A percentile compares a stretch with the other conserved stretches of the same genome.
These are phyloP conservation scores for Exophiala aquamarina DNA, from an alignment of 2,329 filamentous ascomycete species.

Conservation along the genomic window DNA sequence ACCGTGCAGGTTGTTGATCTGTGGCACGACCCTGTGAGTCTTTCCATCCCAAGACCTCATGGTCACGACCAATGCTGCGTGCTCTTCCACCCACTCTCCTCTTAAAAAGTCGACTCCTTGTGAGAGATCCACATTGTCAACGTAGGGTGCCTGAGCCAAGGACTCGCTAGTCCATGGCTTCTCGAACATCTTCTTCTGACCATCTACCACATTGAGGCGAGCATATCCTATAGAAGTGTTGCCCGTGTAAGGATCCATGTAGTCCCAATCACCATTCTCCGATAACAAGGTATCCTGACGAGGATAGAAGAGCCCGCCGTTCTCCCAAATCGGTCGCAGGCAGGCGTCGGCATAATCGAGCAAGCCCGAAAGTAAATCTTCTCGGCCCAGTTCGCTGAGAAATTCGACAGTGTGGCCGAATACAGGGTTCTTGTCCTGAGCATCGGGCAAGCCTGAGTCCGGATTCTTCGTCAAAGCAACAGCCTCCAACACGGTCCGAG, in stretches of 20 bases:
- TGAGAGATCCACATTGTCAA: constrained; percentile 14
- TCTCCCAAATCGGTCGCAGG: constrained; percentile 18
- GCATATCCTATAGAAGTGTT: constrained; percentile 19
- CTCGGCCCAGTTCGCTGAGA: constrained; percentile 31
- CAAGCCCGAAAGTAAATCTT: constrained; percentile 11
- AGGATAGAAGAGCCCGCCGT: constrained; percentile 20
- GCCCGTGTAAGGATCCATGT: constrained; percentile 16
- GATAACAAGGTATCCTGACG: constrained; percentile 25
- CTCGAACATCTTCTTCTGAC: constrained; percentile 21
- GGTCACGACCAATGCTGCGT: constrained; percentile 13
- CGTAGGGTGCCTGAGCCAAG: constrained; percentile 9
- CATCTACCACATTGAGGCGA: constrained; percentile 19
- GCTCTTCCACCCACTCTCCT: constrained; percentile 14
- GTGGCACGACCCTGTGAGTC: no score
- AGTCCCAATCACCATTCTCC: constrained; percentile 1
- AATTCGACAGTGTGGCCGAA: constrained; percentile 35
- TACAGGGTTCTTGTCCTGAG: constrained; percentile 23
- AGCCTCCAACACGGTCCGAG: not conserved
- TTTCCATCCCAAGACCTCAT: constrained; percentile 19
- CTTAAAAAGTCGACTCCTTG: constrained; percentile 15
- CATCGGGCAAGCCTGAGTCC: constrained; percentile 2
- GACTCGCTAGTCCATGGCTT: constrained; percentile 15
- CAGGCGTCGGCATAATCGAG: constrained; percentile 16
- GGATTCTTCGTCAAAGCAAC: constrained; percentile 5
- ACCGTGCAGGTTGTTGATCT: no score